A percentile compares a stretch with the other conserved stretches of the same genome.
phyloP scores from a whole-genome alignment of 176 grass and related monocot genomes.

The Cymbopogon citratus region DNA sequence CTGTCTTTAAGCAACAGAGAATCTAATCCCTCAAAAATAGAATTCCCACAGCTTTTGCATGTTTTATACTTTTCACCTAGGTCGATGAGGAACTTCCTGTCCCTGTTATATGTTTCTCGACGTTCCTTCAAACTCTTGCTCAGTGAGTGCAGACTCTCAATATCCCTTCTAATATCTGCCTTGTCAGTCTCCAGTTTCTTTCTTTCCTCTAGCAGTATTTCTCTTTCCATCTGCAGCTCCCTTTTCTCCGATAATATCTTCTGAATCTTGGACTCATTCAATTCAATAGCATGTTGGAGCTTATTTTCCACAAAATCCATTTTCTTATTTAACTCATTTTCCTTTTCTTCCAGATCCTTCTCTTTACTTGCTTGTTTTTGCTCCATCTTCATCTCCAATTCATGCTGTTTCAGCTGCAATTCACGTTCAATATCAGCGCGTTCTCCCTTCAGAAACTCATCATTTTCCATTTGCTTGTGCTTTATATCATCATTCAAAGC shows the following conservation, averaged over 20 bases:
- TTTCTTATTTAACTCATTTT: conserved; percentile 61
- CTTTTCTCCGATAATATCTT: conserved; percentile 62
- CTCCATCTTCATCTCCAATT: conserved; percentile 79
- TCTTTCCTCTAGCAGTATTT: conserved; percentile 44
- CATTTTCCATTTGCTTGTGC: conserved; percentile 45
- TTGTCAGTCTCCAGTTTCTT: conserved; percentile 66
- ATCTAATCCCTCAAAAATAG: conserved; percentile 57
- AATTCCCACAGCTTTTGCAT: conserved; percentile 78
- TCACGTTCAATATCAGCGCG: conserved; percentile 54
- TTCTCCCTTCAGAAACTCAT: conserved; percentile 64
- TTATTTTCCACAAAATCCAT: conserved; percentile 56
- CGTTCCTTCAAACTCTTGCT: conserved; percentile 64
- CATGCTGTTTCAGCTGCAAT: conserved; percentile 55
- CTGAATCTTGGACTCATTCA: conserved; percentile 65
- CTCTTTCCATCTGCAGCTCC: conserved; percentile 51
- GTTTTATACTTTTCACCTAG: conserved; percentile 58
- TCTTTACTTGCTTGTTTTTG: conserved; percentile 61
- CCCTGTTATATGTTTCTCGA: conserved; percentile 62
- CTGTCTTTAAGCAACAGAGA: conserved; percentile 39
- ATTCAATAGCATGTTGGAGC: conserved; percentile 48
- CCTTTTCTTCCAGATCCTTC: conserved; percentile 60
- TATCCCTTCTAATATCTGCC: conserved; percentile 75
- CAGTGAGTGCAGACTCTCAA: conserved; percentile 57
- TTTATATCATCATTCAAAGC: conserved; percentile 51
- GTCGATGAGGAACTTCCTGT: conserved; percentile 46